phyloP scores from a whole-genome alignment of 176 grass and related monocot species.

The Chrysopogon serrulatus region DNA sequence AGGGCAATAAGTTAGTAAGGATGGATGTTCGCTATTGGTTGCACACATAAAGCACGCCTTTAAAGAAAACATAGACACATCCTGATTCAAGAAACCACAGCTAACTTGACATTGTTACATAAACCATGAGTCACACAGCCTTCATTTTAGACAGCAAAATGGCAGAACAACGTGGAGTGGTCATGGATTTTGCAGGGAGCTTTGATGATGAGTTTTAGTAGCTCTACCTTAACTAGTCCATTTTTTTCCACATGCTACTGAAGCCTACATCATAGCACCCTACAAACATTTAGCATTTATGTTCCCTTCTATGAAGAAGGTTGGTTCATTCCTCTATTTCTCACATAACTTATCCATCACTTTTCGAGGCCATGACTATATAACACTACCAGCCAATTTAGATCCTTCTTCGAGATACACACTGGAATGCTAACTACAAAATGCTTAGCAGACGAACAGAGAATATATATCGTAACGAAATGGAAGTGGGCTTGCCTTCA shows the following conservation, averaged over 20 bases:
- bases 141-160: not conserved
- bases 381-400: not conserved
- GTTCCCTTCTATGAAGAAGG: not conserved
- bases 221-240: not conserved
- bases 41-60: not conserved
- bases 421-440: not conserved
- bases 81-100: not conserved
- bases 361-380: not conserved
- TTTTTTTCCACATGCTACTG: not conserved
- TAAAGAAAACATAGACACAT: not conserved
- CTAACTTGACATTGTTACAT: not conserved
- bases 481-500: constrained; percentile 80
- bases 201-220: not conserved
- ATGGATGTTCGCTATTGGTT: not conserved
- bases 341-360: not conserved
- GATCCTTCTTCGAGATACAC: not conserved
- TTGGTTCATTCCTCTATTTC: not conserved
- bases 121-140: not conserved
- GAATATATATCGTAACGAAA: not conserved
- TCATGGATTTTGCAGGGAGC: not conserved
- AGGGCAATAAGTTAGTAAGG: not conserved
- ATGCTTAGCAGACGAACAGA: not conserved
- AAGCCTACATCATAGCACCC: not conserved
- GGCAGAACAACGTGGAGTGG: not conserved
- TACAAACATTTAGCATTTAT: not conserved